Conservation (phyloP, 1,284 basidiomycete species). For the Apiotrichum sp. region DNA sequence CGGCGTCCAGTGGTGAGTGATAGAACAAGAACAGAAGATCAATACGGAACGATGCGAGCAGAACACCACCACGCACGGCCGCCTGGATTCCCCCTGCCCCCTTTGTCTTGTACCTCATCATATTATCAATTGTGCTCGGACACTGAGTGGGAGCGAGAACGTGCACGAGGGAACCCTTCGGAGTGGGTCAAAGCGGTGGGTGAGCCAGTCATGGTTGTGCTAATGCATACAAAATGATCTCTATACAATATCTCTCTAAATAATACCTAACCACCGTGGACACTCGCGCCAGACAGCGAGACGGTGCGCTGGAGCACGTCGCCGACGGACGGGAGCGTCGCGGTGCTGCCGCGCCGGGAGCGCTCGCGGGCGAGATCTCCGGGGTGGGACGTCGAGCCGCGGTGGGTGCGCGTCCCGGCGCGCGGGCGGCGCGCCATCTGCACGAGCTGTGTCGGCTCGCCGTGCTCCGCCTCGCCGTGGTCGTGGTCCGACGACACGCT, state of each 20-base stretch:
- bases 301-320: slow-evolving; percentile 37
- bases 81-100: no score
- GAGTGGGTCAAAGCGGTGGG: background rate
- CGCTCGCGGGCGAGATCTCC: background rate
- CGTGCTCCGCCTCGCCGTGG: slow-evolving; percentile 16
- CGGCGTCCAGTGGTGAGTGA: no score
- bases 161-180: no score
- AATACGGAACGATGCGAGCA: no score
- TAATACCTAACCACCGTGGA: slow-evolving; percentile 29
- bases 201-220: background rate
- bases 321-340: slow-evolving; percentile 18
- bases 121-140: no score
- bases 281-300: slow-evolving; percentile 26
- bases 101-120: no score
- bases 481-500: slow-evolving; percentile 10
- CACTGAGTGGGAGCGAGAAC: no score
- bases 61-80: no score
- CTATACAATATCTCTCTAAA: background rate
- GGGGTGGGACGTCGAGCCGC: background rate
- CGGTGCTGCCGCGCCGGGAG: slow-evolving; percentile 5
- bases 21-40: no score
- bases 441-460: slow-evolving; percentile 16
- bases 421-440: background rate
- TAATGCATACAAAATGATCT: background rate
- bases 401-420: background rate